These are phyloP conservation scores for Citeromyces hawaiiensis DNA, from an alignment of 1,139 yeast genomes.

Conservation along the genomic window DNA sequence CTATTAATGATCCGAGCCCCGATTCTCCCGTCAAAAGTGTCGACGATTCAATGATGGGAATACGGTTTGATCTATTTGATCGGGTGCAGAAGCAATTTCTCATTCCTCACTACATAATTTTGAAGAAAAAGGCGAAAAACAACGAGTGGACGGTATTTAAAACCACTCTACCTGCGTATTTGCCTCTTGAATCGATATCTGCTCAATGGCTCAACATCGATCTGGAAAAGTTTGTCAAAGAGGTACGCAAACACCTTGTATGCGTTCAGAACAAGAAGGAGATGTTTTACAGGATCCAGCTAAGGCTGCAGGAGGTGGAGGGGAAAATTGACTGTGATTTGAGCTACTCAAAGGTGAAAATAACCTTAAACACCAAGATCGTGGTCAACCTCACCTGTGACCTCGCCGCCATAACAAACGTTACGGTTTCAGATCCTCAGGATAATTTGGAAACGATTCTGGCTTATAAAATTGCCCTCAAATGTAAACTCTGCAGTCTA, in stretches of 20 bases:
- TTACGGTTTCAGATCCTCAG: not conserved
- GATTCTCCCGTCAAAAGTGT: conserved; percentile 3
- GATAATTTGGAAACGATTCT: not conserved
- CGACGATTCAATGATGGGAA: conserved; percentile 20
- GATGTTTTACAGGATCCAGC: conserved; percentile 6
- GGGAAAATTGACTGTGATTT: conserved; percentile 10
- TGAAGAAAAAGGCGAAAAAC: conserved; percentile 18
- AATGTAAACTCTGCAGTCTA: not conserved
- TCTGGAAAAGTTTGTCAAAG: conserved; percentile 11
- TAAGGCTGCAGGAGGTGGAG: conserved; percentile 4
- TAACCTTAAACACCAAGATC: conserved; percentile 7
- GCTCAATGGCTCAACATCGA: conserved; percentile 10
- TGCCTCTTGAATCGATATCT: conserved; percentile 14
- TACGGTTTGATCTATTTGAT: conserved; percentile 29
- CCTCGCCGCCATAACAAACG: conserved; percentile 8
- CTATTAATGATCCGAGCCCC: conserved; percentile 23
- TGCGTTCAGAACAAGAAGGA: conserved; percentile 10
- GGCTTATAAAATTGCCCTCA: not conserved
- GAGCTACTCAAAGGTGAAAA: conserved; percentile 11
- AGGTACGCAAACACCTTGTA: conserved; percentile 11
- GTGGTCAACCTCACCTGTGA: conserved; percentile 11
- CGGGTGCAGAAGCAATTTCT: conserved; percentile 14
- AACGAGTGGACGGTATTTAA: conserved; percentile 22
- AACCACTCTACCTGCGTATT: conserved; percentile 27
- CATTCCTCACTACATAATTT: conserved; percentile 26